Evolutionary conservation across 495 filamentous ascomycete genomes (phyloP), one percentile per base, ranked within the genome.

Genomic region (Talaromyces nanjingensis): DNA sequence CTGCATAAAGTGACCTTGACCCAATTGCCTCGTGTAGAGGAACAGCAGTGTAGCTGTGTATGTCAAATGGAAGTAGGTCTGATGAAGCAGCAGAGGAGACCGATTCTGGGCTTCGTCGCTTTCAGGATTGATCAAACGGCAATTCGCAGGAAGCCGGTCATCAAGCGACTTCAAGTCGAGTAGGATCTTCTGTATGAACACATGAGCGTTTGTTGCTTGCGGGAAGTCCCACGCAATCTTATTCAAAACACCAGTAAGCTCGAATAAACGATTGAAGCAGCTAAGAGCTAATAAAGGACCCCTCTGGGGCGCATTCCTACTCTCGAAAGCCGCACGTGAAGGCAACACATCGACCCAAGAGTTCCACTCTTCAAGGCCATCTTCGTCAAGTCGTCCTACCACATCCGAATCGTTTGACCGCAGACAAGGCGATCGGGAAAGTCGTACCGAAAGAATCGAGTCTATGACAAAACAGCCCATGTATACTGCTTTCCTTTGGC

Each of bases 361-460:
- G 64, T 88, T 85, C 89, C 87, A 91, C 71, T 91, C 87, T 64
- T 91, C 88, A 20, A 86, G 70, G 6, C 85, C 88, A 70, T 88
- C 84, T 70, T 89, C 85, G 64, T 83, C 79, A 11, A 87, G 67
- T 9, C 78, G 68, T 1, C 79, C 76, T 34, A 83, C 67, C 4
- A 72, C 63, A 9, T 69, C 65, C 16, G 86, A 59, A 64, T 86
- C 81, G 37, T 79, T 75, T 3, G 76, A 64, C 39, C 73, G 76
- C 54, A 91, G 74, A 65, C 84, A 82, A 11, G 86, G 82, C 18
- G 79, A 77, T 33, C 77, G 73, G 0, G 73, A 75, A 6, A 87
- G 71, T 16, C 84, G 80, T 29, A 84, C 76, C 7, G 88, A 85
- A 12, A 90, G 73, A 14, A 89, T 65, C 0, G 83, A 88, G 61